Evolutionary conservation across 179 eudicot species (phyloP), one percentile per base, ranked within the genome.

Genomic region (Patellifolia procumbens): DNA sequence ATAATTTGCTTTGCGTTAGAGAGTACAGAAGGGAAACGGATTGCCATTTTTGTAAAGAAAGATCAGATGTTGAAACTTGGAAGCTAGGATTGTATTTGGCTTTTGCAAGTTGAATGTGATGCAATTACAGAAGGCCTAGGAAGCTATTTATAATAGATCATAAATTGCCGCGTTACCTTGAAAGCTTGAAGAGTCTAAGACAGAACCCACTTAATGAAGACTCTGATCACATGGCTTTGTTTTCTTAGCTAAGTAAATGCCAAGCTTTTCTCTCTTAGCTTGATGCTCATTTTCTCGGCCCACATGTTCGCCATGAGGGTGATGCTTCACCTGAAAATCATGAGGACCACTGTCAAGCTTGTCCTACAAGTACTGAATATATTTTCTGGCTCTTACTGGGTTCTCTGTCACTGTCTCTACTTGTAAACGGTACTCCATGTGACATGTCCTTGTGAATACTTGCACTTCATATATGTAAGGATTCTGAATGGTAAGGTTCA

Each of bases 221-320:
- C 55, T 83, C n/a, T 8, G 8, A 6, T 62, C 86, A 86, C 89
- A 81, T 83, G 85, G 86, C 69, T 70, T 81, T 86, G 85, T 72
- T 81, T 48, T 78, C 76, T 34, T 52, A 63, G 80, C 76, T 71
- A 48, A 48, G 37, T 17, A 39, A n/a, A 45, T n/a, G 66, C 58
- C 60, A 32, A 6, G 61, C 39, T 49, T 24, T 51, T 7, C 37
- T 31, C 24, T 1, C 22, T 13, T 39, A 39, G 43, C 43, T 39
- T 11, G 8, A 7, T 22, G 4, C 56, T 60, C 68, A 24, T 55
- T 63, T 17, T 48, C 15, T 72, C 24, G 63, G 26, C 72, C 68
- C 60, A 74, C 82, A 71, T 78, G 70, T 78, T 71, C 42, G 52
- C 8, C n/a, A 31, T 49, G 34, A 61, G 24, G 72, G 63, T 20